phyloP scores from a whole-genome alignment of 1,284 basidiomycete species.

The Austroboletus olivaceoglutinosus region DNA sequence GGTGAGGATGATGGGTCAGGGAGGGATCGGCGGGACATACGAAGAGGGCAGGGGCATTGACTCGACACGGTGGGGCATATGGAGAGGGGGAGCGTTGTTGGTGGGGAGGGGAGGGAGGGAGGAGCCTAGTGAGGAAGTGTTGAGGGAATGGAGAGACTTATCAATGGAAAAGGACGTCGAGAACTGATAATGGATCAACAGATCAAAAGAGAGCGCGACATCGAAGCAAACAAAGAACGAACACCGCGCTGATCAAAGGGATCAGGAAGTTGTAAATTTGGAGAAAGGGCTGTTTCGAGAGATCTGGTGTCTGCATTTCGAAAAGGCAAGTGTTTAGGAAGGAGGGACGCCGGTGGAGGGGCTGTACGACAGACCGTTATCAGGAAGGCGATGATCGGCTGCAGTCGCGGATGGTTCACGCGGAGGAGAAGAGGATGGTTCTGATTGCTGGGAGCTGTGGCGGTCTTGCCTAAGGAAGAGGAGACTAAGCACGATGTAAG shows the following conservation, averaged over 20 bases:
- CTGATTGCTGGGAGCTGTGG: conserved; percentile 27
- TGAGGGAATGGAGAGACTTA: conserved; percentile 27
- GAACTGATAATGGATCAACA: conserved; percentile 39
- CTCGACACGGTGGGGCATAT: conserved; percentile 37
- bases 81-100: conserved; percentile 3
- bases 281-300: conserved; percentile 32
- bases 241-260: conserved; percentile 37
- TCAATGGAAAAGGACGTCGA: conserved; percentile 33
- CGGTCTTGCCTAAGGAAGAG: conserved; percentile 29
- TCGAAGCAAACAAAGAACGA: conserved; percentile 39
- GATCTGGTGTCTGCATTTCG: conserved; percentile 32
- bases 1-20: conserved; percentile 8
- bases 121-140: conserved; percentile 18
- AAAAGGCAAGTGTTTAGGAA: conserved; percentile 30
- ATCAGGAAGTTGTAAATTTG: conserved; percentile 38
- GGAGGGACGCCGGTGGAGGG: conserved; percentile 21
- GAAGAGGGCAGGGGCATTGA: conserved; percentile 29
- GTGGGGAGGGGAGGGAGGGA: conserved; percentile 9
- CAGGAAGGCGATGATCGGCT: conserved; percentile 35
- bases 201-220: conserved; percentile 37
- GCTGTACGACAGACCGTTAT: conserved; percentile 33
- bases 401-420: conserved; percentile 22
- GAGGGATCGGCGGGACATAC: conserved; percentile 24
- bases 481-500: conserved; percentile 13
- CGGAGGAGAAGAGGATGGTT: conserved; percentile 17